These are phyloP conservation scores for Acacia crassicarpa DNA, from an alignment of 306 rosid species.

Conservation along the genomic window DNA sequence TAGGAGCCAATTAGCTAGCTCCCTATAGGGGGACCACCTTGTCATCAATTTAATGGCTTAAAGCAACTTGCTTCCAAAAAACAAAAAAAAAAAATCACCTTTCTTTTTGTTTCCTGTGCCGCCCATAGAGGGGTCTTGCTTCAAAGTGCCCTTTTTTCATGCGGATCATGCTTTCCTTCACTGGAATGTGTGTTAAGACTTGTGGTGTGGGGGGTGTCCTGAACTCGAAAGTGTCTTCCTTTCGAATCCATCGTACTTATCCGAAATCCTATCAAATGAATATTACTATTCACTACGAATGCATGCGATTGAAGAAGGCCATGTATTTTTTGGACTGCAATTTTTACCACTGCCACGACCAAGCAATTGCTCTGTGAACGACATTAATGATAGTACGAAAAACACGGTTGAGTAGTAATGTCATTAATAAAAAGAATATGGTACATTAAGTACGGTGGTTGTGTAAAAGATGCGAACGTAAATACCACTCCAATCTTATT, in stretches of 20 bases:
- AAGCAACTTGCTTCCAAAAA: background rate
- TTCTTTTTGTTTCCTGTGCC: background rate
- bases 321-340: background rate
- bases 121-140: background rate
- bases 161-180: background rate
- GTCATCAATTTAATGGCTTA: conserved; percentile 31
- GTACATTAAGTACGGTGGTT: background rate
- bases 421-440: background rate
- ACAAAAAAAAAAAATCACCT: background rate
- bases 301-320: background rate
- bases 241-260: background rate
- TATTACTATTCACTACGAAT: background rate
- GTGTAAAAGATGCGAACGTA: background rate
- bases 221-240: background rate
- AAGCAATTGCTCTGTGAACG: background rate
- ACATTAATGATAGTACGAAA: conserved; percentile 10
- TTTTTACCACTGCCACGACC: background rate
- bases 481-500: no score
- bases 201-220: background rate
- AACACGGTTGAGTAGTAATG: conserved; percentile 1
- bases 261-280: background rate
- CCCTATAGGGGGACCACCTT: conserved; percentile 34
- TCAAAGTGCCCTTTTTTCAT: background rate
- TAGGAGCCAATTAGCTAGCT: conserved; percentile 23
- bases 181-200: background rate